These are phyloP conservation scores for Rutstroemia sp. DNA, from an alignment of 2,329 filamentous ascomycete species.

Conservation along the genomic window DNA sequence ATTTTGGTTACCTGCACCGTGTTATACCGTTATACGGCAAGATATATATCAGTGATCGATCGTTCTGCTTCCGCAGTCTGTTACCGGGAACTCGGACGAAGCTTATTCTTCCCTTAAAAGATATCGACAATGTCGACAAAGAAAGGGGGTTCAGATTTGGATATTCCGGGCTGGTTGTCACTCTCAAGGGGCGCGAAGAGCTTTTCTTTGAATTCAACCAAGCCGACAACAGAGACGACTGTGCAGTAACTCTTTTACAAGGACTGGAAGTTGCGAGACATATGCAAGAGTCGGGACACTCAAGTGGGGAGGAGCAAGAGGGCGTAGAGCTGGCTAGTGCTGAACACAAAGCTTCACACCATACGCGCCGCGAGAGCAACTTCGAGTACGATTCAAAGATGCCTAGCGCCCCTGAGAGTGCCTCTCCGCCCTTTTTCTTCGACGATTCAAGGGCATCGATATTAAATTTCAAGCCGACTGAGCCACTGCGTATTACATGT, in stretches of 20 bases:
- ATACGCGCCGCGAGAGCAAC: constrained; percentile 55
- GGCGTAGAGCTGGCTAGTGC: constrained; percentile 68
- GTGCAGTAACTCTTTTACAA: constrained; percentile 71
- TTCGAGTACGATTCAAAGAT: constrained; percentile 44
- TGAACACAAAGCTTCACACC: constrained; percentile 73
- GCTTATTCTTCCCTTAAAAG: constrained; percentile 80
- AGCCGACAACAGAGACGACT: constrained; percentile 77
- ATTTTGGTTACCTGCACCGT: constrained; percentile 85
- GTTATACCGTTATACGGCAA: constrained; percentile 92
- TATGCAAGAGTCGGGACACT: constrained; percentile 59
- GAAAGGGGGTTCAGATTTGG: constrained; percentile 92
- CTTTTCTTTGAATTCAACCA: constrained; percentile 90
- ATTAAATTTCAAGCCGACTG: constrained; percentile 79
- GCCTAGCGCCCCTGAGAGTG: constrained; percentile 41
- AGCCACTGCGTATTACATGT: constrained; percentile 79
- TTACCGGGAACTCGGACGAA: constrained; percentile 87
- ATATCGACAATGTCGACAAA: constrained; percentile 89
- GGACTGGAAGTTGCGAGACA: constrained; percentile 66
- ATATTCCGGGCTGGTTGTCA: constrained; percentile 84
- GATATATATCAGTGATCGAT: constrained; percentile 82
- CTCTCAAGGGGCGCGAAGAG: constrained; percentile 90
- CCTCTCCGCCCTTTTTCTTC: constrained; percentile 72
- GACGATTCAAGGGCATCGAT: constrained; percentile 86
- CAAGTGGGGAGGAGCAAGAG: constrained; percentile 61
- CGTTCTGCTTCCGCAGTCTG: constrained; percentile 89